A percentile compares a stretch with the other conserved stretches of the same genome.
Evolutionary conservation across 108 stramenopile genomes (phyloP).

Genomic region (Cyclotella sp.): DNA sequence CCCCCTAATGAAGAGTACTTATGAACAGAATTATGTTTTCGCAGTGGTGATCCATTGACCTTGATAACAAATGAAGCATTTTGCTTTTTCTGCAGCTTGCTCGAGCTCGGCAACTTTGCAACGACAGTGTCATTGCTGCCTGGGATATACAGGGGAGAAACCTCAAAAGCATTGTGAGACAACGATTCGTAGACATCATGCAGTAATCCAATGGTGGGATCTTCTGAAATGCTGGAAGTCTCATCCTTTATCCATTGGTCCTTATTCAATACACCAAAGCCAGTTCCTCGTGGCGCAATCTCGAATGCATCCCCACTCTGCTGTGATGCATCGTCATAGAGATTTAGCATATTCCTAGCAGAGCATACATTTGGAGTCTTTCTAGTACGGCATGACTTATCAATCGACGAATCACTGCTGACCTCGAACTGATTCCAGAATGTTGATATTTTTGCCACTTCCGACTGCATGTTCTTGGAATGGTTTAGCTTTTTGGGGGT

Average conservation of each 20-base stretch:
- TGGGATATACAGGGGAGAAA: neutral
- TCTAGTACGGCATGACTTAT: neutral
- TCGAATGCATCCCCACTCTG: conserved; percentile 11
- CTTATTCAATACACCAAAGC: conserved; percentile 15
- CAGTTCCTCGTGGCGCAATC: conserved; percentile 14
- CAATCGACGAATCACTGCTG: conserved; percentile 2
- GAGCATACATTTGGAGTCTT: neutral
- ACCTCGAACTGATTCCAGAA: conserved; percentile 21
- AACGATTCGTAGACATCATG: conserved; percentile 9
- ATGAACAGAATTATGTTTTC: neutral
- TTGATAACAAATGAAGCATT: neutral
- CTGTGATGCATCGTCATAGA: conserved; percentile 15
- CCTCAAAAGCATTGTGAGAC: conserved; percentile 16
- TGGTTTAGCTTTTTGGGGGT: neutral
- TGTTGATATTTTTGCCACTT: conserved; percentile 5
- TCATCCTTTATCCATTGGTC: conserved; percentile 6
- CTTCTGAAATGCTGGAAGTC: conserved; percentile 3
- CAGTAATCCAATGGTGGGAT: neutral
- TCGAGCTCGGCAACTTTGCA: conserved; percentile 10
- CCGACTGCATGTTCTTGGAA: neutral
- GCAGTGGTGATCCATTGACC: neutral
- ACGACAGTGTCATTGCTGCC: neutral
- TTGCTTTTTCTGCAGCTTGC: neutral
- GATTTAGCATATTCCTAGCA: neutral
- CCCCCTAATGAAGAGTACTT: neutral